These are phyloP conservation scores for Viola pubescens DNA, from an alignment of 441 rosid genomes.

Conservation along the genomic window DNA sequence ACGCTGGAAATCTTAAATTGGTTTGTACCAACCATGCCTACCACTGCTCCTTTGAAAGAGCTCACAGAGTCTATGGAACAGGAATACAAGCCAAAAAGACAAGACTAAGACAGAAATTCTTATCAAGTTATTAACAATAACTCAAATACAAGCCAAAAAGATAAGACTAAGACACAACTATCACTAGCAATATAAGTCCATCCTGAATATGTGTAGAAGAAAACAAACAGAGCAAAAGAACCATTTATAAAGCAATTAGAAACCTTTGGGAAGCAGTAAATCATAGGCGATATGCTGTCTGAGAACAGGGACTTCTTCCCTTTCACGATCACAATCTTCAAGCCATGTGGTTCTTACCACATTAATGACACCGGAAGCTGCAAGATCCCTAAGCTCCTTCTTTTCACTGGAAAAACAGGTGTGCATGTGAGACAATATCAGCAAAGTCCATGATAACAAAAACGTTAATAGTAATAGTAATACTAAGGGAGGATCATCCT, in stretches of 20 bases:
- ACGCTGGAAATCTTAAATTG: slow-evolving; percentile 28
- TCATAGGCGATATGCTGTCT: slow-evolving; percentile 63
- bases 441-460: no score
- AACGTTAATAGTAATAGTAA: slow-evolving; percentile 7
- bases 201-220: slow-evolving; percentile 7
- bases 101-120: slow-evolving; percentile 4
- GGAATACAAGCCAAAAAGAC: slow-evolving; percentile 12
- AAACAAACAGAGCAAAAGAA: not conserved
- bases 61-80: slow-evolving; percentile 39
- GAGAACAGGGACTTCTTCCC: slow-evolving; percentile 65
- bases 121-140: slow-evolving; percentile 14
- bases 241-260: slow-evolving; percentile 18
- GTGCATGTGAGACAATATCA: not conserved
- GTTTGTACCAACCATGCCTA: slow-evolving; percentile 31
- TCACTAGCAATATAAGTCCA: slow-evolving; percentile 8
- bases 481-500: slow-evolving; percentile 11
- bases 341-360: slow-evolving; percentile 88
- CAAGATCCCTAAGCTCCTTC: slow-evolving; percentile 71
- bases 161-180: slow-evolving; percentile 4
- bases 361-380: slow-evolving; percentile 77
- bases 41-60: slow-evolving; percentile 41
- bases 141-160: slow-evolving; percentile 17
- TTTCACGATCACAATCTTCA: slow-evolving; percentile 77
- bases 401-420: slow-evolving; percentile 56
- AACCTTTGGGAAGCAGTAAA: slow-evolving; percentile 84